phyloP scores from a whole-genome alignment of 202 grass and related monocot genomes.

The Musa balbisiana region DNA sequence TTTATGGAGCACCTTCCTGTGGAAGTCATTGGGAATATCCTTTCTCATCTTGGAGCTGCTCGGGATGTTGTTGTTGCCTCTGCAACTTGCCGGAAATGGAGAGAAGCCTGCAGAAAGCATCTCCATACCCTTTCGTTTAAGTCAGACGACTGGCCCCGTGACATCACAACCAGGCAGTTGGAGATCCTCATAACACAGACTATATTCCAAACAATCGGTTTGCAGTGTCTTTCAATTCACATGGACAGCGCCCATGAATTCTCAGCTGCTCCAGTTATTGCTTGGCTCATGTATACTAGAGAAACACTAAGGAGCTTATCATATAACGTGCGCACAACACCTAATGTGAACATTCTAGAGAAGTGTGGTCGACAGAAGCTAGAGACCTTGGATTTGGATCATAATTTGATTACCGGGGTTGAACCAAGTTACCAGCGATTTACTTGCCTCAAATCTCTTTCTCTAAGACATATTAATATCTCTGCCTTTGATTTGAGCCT shows the following conservation, averaged over 20 bases:
- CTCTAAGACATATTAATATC: slow-evolving; percentile 74
- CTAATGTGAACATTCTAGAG: slow-evolving; percentile 84
- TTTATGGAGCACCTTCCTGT: slow-evolving; percentile 76
- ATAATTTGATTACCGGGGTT: slow-evolving; percentile 74
- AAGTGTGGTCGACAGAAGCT: slow-evolving; percentile 79
- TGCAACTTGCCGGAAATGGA: slow-evolving; percentile 72
- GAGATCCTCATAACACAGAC: slow-evolving; percentile 95
- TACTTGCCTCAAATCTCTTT: slow-evolving; percentile 85
- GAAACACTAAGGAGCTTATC: slow-evolving; percentile 61
- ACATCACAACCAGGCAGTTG: slow-evolving; percentile 65
- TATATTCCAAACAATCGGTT: slow-evolving; percentile 79
- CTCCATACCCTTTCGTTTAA: slow-evolving; percentile 76
- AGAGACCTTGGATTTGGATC: slow-evolving; percentile 77
- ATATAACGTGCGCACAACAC: slow-evolving; percentile 73
- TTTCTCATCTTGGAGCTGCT: slow-evolving; percentile 66
- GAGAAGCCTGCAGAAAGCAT: slow-evolving; percentile 63
- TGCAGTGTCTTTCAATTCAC: slow-evolving; percentile 76
- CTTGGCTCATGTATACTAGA: slow-evolving; percentile 92
- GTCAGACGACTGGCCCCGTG: slow-evolving; percentile 65
- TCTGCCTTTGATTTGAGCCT: slow-evolving; percentile 81
- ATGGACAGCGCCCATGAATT: slow-evolving; percentile 72
- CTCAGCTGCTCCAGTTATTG: slow-evolving; percentile 80
- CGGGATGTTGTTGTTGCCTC: slow-evolving; percentile 72
- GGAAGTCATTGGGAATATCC: slow-evolving; percentile 87
- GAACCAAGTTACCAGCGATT: slow-evolving; percentile 94